Conservation (phyloP, 176 grass and related monocot genomes). For the maize (Zea mays) region Zm-B73-REFERENCE-NAM-5.0 NC_050104.1:88802501-88803000, state of each 20-base stretch:
- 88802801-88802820: slow-evolving; percentile 7
- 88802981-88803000: slow-evolving; percentile 64
- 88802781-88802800: too few species aligned
- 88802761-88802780: too few species aligned
- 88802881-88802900: slow-evolving; percentile 47
- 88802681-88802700: slow-evolving; percentile 54
- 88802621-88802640: slow-evolving; percentile 26
- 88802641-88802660: slow-evolving; percentile 49
- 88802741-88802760: too few species aligned
- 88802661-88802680: slow-evolving; percentile 38
- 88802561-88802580: slow-evolving; percentile 37
- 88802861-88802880: slow-evolving; percentile 21
- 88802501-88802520: slow-evolving; percentile 42
- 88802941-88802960: slow-evolving; percentile 62
- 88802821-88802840: slow-evolving; percentile 15
- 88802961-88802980: slow-evolving; percentile 73
- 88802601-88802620: slow-evolving; percentile 57
- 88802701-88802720: slow-evolving; percentile 27
- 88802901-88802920: slow-evolving; percentile 96
- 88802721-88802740: too few species aligned
- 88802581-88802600: slow-evolving; percentile 46
- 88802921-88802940: slow-evolving; percentile 75
- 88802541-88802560: slow-evolving; percentile 45
- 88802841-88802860: slow-evolving; percentile 46
- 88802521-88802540: slow-evolving; percentile 35